Percentiles rank a stretch among this genome's conserved stretches.
Evolutionary conservation across 768 basidiomycete species (phyloP).

Genomic region (Chalciporus piperatus): DNA sequence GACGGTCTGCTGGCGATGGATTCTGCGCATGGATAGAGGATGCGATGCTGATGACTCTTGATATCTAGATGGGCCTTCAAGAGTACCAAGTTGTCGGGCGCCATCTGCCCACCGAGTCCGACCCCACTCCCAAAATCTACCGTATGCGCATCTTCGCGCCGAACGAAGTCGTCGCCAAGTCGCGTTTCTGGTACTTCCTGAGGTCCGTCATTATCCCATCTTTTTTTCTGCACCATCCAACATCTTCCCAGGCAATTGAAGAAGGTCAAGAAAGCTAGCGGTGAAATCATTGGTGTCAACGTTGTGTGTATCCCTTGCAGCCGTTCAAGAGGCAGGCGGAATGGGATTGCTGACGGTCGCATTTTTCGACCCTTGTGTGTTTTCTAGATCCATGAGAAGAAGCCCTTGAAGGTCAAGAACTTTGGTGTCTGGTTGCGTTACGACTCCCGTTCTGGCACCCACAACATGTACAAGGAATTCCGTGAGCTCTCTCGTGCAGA

Average conservation of each 20-base stretch:
- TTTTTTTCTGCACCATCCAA: not conserved
- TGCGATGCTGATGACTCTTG: slow-evolving; percentile 15
- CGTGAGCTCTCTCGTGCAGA: slow-evolving; percentile 92
- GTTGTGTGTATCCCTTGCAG: slow-evolving; percentile 78
- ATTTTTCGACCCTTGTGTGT: slow-evolving; percentile 25
- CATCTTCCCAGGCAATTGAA: slow-evolving; percentile 73
- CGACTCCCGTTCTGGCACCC: slow-evolving; percentile 98
- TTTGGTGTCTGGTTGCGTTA: slow-evolving; percentile 99
- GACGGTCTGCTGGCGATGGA: slow-evolving; percentile 30
- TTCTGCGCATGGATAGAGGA: slow-evolving; percentile 17
- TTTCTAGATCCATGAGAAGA: slow-evolving; percentile 93
- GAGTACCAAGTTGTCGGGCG: slow-evolving; percentile 99
- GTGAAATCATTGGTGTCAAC: slow-evolving; percentile 98
- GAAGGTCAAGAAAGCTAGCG: slow-evolving; percentile 99
- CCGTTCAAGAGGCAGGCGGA: slow-evolving; percentile 89
- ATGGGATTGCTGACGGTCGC: slow-evolving; percentile 54
- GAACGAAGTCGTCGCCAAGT: slow-evolving; percentile 98
- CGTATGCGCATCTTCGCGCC: slow-evolving; percentile 99
- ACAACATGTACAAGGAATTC: slow-evolving; percentile 99
- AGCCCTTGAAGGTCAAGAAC: slow-evolving; percentile 98
- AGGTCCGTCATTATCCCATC: slow-evolving; percentile 47
- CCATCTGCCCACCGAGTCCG: slow-evolving; percentile 90
- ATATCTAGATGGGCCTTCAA: slow-evolving; percentile 65
- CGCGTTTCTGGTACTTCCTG: slow-evolving; percentile 99
- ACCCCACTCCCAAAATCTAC: slow-evolving; percentile 97